Evolutionary conservation across 1,284 basidiomycete genomes (phyloP), one percentile per base, ranked within the genome.

Genomic region (Marasmius oreades): DNA sequence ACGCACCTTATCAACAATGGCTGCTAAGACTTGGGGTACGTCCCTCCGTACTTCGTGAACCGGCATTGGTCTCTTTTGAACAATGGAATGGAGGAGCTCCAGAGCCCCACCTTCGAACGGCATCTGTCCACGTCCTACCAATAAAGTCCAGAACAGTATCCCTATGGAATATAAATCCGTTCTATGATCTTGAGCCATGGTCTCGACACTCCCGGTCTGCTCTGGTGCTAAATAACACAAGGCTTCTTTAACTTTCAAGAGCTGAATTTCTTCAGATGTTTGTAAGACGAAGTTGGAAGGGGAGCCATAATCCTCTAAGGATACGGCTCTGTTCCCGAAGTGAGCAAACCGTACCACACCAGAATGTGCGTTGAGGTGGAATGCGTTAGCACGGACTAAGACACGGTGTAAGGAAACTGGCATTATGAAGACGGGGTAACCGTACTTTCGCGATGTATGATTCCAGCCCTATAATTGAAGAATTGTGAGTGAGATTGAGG

Each of bases 261-360:
- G 85, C 66, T 85, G 81, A 2, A 71, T 67, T 65, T 86, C 84
- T 60, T 84, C 84, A 54, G 79, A 79, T 5, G 79, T 79, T 22
- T 77, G 77, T 16, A 88, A 67, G 2, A 88, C 86, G 36, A 88
- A 78, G 3, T 80, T 77, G 0, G 84, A 86, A 1, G 85, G 86
- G 1, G 85, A 86, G 2, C 86, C 86, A 59, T 80, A 84, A 62
- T 79, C 82, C 67, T 88, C 86, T 14, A 88, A 68, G 12, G 86
- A 88, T 18, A 87, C 76, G 2, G 85, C 81, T n/a, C 86, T 79
- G 67, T 89, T 88, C n/a, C 86, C 85, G 61, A 86, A 87, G 64
- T 89, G 86, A 20, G 86, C 84, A 53, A 88, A 73, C 1, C 85
- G 79, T 23, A 88, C 86, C 31, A 81, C 73, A 14, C 84, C 84